phyloP scores from a whole-genome alignment of 2,329 filamentous ascomycete species.

The Aspergillus carbonarius region DNA sequence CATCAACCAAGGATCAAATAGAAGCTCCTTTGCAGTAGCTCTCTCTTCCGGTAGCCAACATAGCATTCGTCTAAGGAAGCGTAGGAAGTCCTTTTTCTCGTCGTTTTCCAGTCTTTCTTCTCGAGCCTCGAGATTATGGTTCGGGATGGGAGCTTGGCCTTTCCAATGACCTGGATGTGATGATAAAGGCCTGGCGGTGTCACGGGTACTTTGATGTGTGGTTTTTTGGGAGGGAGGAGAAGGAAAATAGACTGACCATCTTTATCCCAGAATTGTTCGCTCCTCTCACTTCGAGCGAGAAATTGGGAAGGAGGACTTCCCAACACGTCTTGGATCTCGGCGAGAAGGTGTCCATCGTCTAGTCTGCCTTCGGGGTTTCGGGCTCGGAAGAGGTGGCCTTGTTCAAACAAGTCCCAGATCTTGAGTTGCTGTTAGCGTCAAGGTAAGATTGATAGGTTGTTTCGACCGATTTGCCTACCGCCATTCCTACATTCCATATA shows the following conservation, averaged over 20 bases:
- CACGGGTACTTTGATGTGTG: too few species aligned
- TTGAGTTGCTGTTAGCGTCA: conserved; percentile 9
- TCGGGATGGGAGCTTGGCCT: conserved; percentile 8
- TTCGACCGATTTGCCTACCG: conserved; percentile 17
- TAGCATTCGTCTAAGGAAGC: conserved; percentile 14
- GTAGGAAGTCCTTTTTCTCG: conserved; percentile 17
- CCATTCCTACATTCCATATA: conserved; percentile 32
- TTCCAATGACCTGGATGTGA: conserved; percentile 12
- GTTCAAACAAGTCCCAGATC: conserved; percentile 23
- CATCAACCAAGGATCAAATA: conserved; percentile 19
- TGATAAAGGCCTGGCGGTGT: too few species aligned
- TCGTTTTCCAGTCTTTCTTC: conserved; percentile 13
- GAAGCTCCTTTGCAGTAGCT: conserved; percentile 16
- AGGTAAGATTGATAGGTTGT: not conserved
- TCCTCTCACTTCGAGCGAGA: conserved; percentile 11
- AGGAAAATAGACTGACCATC: conserved; percentile 5
- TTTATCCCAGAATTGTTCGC: conserved; percentile 10
- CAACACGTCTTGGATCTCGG: conserved; percentile 10
- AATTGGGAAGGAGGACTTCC: conserved; percentile 8
- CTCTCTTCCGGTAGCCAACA: conserved; percentile 15
- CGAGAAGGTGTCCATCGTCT: conserved; percentile 14
- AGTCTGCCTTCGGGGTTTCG: conserved; percentile 9
- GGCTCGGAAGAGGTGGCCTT: conserved; percentile 16
- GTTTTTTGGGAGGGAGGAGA: not conserved
- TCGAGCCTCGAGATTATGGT: conserved; percentile 9